Evolutionary conservation across 2,329 filamentous ascomycete species (phyloP), one percentile per base, ranked within the genome.

Genomic region (Scytalidium sp.): DNA sequence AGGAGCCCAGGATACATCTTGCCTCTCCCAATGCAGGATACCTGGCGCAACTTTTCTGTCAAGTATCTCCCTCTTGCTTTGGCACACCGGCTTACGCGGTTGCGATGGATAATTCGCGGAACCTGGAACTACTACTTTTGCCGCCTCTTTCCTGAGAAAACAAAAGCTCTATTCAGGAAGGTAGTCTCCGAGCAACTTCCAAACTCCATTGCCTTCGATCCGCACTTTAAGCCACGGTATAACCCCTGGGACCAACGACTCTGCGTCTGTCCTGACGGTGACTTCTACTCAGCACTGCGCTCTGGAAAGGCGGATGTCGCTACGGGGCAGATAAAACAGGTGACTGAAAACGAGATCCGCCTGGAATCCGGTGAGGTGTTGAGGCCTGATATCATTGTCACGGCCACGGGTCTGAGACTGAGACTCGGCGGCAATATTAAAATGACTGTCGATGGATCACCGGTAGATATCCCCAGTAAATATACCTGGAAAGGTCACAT

Each of bases 1-100:
- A 82, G 90, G 49, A 89, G 83, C 45, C 89, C 90, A 0, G 79
- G 77, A 0, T 91, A 88, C 60, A 76, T 91, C 46, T 57, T 86
- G 40, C 70, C 78, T 6, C 43, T 15, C 17, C 43, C 4, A 56
- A 82, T 0, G 15, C 41, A 42, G 23, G 42, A 50, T 27, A 2
- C 47, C n/a, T 15, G 20, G 29, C 21, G 25, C n/a, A 11, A 41
- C 39, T 51, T 27, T 19, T n/a, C 32, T 13, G 23, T 36, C 13
- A 40, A 20, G 25, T 44, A 21, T 19, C 59, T 84, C 19, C 78
- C 78, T 1, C 45, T 62, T 8, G 69, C 70, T 53, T 66, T 80
- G 51, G 65, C 75, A 10, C 63, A 71, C 27, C 66, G 67, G 25
- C 60, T 83, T 41, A 65, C 72, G 47, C 76, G 79, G 56, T 68